Evolutionary conservation across 805 yeast species (phyloP), one percentile per base, ranked within the genome.

Genomic region (Yamadazyma olivae): DNA sequence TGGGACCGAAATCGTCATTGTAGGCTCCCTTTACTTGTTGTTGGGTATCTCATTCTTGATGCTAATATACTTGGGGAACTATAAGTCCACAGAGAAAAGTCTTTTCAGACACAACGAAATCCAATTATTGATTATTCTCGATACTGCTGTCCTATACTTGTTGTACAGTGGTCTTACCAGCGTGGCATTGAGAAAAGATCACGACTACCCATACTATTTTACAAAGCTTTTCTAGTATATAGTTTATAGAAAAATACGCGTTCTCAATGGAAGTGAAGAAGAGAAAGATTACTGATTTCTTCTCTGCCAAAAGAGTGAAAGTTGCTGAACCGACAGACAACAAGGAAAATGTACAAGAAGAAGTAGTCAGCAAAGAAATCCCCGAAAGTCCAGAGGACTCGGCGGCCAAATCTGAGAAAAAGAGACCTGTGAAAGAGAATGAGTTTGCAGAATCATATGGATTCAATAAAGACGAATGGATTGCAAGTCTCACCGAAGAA

Each of bases 1-100:
- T 56, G 91, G 93, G 0, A 58, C 75, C 3, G 95, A 85, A 51
- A 69, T 79, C 3, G 50, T 78, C 4, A 54, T 81, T 2, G 71
- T 82, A 6, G 70, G 75, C 3, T 53, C 49, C 2, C 62, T 74
- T 44, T 85, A 84, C 48, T 43, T 71, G 5, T 46, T 58, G 0
- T 61, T 83, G 44, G 75, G 73, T 0, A 34, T 57, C 0, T 40
- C 68, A 4, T 34, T 75, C n/a, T 48, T 74, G 8, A 35, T 51
- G 0, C 53, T 83, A 29, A 61, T 74, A 4, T 51, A 57, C 17
- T 43, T 50, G 38, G 79, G 59, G 50, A 35, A 39, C 6, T 62
- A 62, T 44, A 44, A 52, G 30, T 50, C 56, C n/a, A 43, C 51
- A 12, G 38, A 33, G 3, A 25, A 36, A 4, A 50, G 54, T 29